A percentile compares a stretch with the other conserved stretches of the same genome.
phyloP scores from a whole-genome alignment of 2,329 filamentous ascomycete species.

The Cladosporium sp. region DNA sequence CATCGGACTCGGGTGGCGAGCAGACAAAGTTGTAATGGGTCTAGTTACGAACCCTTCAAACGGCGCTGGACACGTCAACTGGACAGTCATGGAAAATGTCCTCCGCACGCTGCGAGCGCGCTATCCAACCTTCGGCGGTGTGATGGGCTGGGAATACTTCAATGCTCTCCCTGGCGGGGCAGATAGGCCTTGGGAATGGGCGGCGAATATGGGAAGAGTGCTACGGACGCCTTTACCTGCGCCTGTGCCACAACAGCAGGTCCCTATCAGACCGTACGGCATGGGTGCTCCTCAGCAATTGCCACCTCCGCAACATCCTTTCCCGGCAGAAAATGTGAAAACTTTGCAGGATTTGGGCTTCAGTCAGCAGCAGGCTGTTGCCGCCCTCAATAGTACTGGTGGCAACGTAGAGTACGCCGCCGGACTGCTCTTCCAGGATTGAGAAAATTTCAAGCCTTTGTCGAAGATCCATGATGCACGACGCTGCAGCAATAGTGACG shows the following conservation, averaged over 20 bases:
- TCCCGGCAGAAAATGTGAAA: slow-evolving; percentile 44
- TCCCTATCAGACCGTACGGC: slow-evolving; percentile 37
- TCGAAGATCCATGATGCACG: not conserved
- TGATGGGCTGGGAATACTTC: slow-evolving; percentile 97
- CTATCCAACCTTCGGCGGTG: slow-evolving; percentile 74
- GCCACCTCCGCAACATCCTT: slow-evolving; percentile 39
- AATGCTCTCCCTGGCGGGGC: slow-evolving; percentile 69
- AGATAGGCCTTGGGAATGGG: slow-evolving; percentile 74
- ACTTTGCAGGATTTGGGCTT: slow-evolving; percentile 50
- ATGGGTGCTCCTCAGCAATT: slow-evolving; percentile 25
- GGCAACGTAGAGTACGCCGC: slow-evolving; percentile 52
- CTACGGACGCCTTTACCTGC: slow-evolving; percentile 38
- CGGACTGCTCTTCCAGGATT: slow-evolving; percentile 48
- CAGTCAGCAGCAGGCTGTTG: slow-evolving; percentile 47
- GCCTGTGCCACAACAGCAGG: slow-evolving; percentile 24
- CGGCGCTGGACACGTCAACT: slow-evolving; percentile 63
- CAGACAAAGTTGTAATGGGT: slow-evolving; percentile 74
- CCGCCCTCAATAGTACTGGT: slow-evolving; percentile 50
- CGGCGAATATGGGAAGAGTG: slow-evolving; percentile 60
- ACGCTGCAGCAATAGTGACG: not conserved
- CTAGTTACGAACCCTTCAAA: slow-evolving; percentile 77
- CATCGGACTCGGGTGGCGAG: slow-evolving; percentile 66
- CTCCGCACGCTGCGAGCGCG: slow-evolving; percentile 58
- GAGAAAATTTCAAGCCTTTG: slow-evolving; percentile 12
- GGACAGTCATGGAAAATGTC: slow-evolving; percentile 57